These are phyloP conservation scores for Plantago coronopus DNA, from an alignment of 305 asterid species.

Conservation along the genomic window DNA sequence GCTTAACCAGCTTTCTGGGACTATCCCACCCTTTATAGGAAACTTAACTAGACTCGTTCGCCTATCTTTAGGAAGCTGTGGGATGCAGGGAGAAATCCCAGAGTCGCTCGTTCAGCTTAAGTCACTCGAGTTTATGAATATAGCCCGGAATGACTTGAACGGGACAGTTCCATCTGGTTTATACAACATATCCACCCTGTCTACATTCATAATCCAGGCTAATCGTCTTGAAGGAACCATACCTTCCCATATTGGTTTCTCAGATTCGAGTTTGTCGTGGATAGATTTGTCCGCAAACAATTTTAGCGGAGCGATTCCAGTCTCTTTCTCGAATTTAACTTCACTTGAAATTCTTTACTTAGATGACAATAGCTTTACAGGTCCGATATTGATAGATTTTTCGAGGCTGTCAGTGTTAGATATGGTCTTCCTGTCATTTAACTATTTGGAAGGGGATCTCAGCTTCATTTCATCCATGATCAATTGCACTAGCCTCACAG, in stretches of 20 bases:
- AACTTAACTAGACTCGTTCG: conserved; percentile 16
- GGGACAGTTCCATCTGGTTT: conserved; percentile 27
- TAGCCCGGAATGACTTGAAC: conserved; percentile 17
- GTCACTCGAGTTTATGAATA: not conserved
- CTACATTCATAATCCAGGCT: not conserved
- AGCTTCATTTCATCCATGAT: no score
- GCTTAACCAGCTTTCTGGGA: conserved; percentile 20
- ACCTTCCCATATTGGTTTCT: conserved; percentile 6
- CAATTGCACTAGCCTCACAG: no score
- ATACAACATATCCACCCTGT: conserved; percentile 26
- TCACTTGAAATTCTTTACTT: not conserved
- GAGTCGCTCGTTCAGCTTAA: conserved; percentile 23
- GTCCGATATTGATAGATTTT: conserved; percentile 4
- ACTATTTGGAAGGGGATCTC: conserved; percentile 3
- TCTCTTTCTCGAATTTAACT: not conserved
- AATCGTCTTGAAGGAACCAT: conserved; percentile 4
- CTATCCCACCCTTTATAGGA: conserved; percentile 24
- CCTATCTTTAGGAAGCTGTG: conserved; percentile 21
- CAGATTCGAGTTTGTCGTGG: not conserved
- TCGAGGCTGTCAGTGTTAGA: conserved; percentile 11
- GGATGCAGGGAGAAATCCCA: conserved; percentile 25
- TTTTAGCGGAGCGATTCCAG: conserved; percentile 1
- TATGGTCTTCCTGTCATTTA: not conserved
- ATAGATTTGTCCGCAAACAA: conserved; percentile 1
- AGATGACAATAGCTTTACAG: not conserved